Percentiles rank a stretch among this genome's conserved stretches.
These are phyloP conservation scores for Nicotiana benthamiana DNA, from an alignment of 257 asterid genomes.

Conservation along the genomic window DNA sequence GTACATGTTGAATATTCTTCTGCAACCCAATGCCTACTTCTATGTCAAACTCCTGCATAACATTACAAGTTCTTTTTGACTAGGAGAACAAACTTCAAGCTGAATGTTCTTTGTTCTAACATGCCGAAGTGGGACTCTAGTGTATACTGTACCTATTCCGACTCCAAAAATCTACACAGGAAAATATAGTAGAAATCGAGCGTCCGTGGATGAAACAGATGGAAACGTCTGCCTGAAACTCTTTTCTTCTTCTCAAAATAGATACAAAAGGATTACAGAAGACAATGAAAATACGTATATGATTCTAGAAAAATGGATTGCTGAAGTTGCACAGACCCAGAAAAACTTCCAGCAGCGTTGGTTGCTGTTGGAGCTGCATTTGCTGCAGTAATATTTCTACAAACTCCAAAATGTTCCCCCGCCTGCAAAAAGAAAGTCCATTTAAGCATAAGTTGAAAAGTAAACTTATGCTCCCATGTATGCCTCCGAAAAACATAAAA, in stretches of 20 bases:
- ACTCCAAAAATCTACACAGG: slow-evolving; percentile 31
- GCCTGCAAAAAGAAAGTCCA: slow-evolving; percentile 41
- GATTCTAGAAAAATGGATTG: slow-evolving; percentile 21
- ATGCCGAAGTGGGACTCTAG: slow-evolving; percentile 9
- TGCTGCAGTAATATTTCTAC: slow-evolving; percentile 45
- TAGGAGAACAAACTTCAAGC: neutral
- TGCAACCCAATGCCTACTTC: neutral
- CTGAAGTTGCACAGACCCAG: slow-evolving; percentile 85
- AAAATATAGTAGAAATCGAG: slow-evolving; percentile 1
- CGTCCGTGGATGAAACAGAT: neutral
- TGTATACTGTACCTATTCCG: slow-evolving; percentile 26
- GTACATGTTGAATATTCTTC: neutral
- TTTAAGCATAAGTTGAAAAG: neutral
- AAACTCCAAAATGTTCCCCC: slow-evolving; percentile 70
- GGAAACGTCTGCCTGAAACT: slow-evolving; percentile 8
- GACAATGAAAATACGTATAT: slow-evolving; percentile 17
- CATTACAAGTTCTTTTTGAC: neutral
- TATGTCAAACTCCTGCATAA: neutral
- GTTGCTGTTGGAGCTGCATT: slow-evolving; percentile 41
- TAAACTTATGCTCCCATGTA: neutral
- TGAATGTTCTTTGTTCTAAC: neutral
- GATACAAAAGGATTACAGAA: slow-evolving; percentile 20
- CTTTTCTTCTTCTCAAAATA: slow-evolving; percentile 20
- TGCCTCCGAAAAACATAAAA: neutral
- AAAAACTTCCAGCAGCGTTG: slow-evolving; percentile 63